Conservation (phyloP, 805 yeast genomes). For the Candida ascalaphidarum region DNA sequence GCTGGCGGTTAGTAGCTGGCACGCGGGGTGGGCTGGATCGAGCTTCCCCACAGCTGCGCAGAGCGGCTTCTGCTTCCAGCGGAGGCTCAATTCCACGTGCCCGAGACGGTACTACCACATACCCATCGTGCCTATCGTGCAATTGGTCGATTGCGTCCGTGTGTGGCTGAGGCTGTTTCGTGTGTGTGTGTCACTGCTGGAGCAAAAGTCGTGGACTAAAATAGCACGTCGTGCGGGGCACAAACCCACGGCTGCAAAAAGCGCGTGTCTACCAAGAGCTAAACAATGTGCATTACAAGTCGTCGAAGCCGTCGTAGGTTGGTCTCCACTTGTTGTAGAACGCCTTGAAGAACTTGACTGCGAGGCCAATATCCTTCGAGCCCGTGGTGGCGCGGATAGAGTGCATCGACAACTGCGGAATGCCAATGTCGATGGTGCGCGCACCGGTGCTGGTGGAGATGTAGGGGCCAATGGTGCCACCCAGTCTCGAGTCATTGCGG, state of each 20-base stretch:
- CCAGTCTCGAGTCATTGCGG: slow-evolving; percentile 77
- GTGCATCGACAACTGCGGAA: slow-evolving; percentile 52
- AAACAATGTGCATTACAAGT: slow-evolving; percentile 26
- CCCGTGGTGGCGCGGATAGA: slow-evolving; percentile 79
- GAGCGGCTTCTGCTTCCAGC: background rate
- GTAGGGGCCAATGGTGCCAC: slow-evolving; percentile 83
- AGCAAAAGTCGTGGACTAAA: too few relatives aligned
- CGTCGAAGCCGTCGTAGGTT: slow-evolving; percentile 45
- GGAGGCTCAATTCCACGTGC: too few relatives aligned
- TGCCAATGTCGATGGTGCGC: slow-evolving; percentile 72
- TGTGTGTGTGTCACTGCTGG: background rate
- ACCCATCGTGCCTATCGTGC: background rate
- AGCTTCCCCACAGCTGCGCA: slow-evolving; percentile 5
- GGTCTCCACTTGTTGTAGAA: slow-evolving; percentile 61
- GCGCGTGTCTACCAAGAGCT: background rate
- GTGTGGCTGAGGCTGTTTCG: background rate
- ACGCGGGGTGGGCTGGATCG: slow-evolving; percentile 4
- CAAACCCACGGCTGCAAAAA: too few relatives aligned
- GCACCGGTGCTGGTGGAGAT: slow-evolving; percentile 60
- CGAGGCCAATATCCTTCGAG: slow-evolving; percentile 67
- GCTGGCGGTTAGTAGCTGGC: slow-evolving; percentile 11
- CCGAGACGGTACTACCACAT: background rate
- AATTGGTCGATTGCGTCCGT: background rate
- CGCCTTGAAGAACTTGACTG: slow-evolving; percentile 61
- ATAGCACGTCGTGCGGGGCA: background rate